phyloP scores from a whole-genome alignment of 495 filamentous ascomycete species.

The Penicillium steckii region DNA sequence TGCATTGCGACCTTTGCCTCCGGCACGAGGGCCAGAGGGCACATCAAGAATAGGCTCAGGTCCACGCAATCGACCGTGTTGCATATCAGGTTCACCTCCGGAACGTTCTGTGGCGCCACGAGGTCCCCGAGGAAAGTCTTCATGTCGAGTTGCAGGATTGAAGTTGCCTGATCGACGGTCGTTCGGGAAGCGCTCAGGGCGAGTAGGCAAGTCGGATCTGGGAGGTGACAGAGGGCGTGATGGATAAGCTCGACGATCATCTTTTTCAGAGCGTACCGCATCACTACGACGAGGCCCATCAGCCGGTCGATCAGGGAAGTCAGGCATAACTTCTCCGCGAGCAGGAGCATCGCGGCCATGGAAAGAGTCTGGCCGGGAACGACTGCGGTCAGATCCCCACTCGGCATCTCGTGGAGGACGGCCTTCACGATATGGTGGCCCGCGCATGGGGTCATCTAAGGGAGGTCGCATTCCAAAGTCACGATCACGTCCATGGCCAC shows the following conservation, averaged over 20 bases:
- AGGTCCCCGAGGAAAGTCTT: constrained; percentile 41
- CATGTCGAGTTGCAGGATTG: constrained; percentile 18
- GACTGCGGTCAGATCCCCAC: constrained; percentile 39
- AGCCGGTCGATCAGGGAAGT: constrained; percentile 29
- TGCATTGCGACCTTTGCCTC: constrained; percentile 13
- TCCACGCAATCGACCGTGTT: constrained; percentile 53
- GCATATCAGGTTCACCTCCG: constrained; percentile 43
- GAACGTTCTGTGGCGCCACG: constrained; percentile 37
- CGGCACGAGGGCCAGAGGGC: constrained; percentile 69
- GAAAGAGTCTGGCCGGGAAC: constrained; percentile 31
- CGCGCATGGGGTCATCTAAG: constrained; percentile 43
- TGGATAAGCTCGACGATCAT: constrained; percentile 33
- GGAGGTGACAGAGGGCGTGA: constrained; percentile 30
- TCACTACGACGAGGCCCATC: constrained; percentile 38
- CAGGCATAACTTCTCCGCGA: constrained; percentile 38
- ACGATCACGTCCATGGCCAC: constrained; percentile 36
- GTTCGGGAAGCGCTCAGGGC: constrained; percentile 40
- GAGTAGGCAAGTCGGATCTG: constrained; percentile 33
- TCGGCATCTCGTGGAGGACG: constrained; percentile 33
- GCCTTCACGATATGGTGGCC: constrained; percentile 35
- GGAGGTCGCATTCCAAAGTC: constrained; percentile 33
- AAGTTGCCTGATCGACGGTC: constrained; percentile 32
- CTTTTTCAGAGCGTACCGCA: constrained; percentile 31
- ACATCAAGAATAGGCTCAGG: constrained; percentile 57
- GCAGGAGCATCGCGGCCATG: constrained; percentile 31